A percentile compares a stretch with the other conserved stretches of the same genome.
Evolutionary conservation across 2,329 filamentous ascomycete species (phyloP).

Genomic region (Graphilbum fragrans): DNA sequence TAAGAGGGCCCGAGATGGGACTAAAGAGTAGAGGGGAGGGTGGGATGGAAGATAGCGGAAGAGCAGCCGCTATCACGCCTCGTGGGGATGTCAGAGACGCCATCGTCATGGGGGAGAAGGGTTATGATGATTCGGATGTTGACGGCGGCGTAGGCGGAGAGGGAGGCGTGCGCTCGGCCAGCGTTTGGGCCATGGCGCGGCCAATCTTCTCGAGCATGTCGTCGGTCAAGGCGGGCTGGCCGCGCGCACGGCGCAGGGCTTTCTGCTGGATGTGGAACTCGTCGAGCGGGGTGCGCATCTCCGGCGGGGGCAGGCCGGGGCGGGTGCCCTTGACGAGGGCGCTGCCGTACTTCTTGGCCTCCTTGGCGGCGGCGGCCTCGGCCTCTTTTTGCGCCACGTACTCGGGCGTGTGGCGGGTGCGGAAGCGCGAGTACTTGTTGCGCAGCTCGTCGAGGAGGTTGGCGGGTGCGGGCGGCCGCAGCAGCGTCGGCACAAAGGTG

Average conservation of each 20-base stretch:
- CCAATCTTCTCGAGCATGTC: slow-evolving; percentile 53
- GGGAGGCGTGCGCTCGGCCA: neutral
- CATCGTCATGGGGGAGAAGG: neutral
- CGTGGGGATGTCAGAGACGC: too few species aligned
- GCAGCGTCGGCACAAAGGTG: slow-evolving; percentile 68
- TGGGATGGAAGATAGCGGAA: too few species aligned
- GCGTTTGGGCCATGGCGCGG: slow-evolving; percentile 43
- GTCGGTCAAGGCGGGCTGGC: slow-evolving; percentile 42
- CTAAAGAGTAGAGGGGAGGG: too few species aligned
- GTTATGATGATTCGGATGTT: neutral
- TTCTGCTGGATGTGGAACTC: slow-evolving; percentile 46
- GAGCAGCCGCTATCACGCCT: too few species aligned
- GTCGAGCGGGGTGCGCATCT: slow-evolving; percentile 43
- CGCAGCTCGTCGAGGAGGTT: slow-evolving; percentile 76
- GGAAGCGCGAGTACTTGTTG: slow-evolving; percentile 70
- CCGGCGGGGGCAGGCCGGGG: slow-evolving; percentile 22
- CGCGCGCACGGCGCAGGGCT: slow-evolving; percentile 35
- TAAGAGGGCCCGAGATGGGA: too few species aligned
- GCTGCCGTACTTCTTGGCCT: slow-evolving; percentile 8
- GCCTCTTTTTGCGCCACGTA: slow-evolving; percentile 44
- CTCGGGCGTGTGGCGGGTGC: slow-evolving; percentile 65
- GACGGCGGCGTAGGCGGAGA: neutral
- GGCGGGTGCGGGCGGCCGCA: slow-evolving; percentile 65
- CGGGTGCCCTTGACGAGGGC: slow-evolving; percentile 12
- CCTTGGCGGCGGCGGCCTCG: slow-evolving; percentile 17